Evolutionary conservation across 2,329 filamentous ascomycete genomes (phyloP).

Genomic region (Pseudophaeomoniella oleicola): DNA sequence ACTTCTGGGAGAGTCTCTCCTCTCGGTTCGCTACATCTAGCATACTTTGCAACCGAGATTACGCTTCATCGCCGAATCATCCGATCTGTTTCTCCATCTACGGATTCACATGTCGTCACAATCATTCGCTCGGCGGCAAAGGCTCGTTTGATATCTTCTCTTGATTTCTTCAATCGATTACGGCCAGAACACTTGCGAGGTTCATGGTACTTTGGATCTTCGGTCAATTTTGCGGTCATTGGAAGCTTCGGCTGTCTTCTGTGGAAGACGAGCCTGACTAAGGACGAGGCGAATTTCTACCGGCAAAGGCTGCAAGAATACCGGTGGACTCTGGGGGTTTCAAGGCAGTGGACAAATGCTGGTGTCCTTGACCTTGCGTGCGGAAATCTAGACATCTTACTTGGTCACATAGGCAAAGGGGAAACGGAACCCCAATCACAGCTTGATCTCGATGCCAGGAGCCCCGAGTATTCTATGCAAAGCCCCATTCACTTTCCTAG

Average conservation of each 20-base stretch:
- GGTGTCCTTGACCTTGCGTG: not conserved
- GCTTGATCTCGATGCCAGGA: too few species aligned
- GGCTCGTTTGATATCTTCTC: slow-evolving; percentile 82
- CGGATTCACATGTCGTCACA: slow-evolving; percentile 73
- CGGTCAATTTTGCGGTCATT: slow-evolving; percentile 75
- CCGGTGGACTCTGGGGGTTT: slow-evolving; percentile 83
- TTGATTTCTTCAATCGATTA: slow-evolving; percentile 93
- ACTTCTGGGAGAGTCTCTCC: slow-evolving; percentile 27
- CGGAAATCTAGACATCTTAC: not conserved
- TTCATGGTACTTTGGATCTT: slow-evolving; percentile 54
- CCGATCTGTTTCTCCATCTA: slow-evolving; percentile 21
- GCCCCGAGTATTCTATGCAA: too few species aligned
- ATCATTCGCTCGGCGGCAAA: slow-evolving; percentile 91
- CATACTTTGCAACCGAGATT: slow-evolving; percentile 31
- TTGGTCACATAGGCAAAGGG: too few species aligned
- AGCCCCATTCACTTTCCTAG: too few species aligned
- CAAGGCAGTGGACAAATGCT: slow-evolving; percentile 17
- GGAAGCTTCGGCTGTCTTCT: slow-evolving; percentile 59
- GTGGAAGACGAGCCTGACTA: slow-evolving; percentile 50
- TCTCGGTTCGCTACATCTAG: slow-evolving; percentile 29
- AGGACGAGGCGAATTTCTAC: slow-evolving; percentile 89
- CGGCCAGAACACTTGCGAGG: slow-evolving; percentile 73
- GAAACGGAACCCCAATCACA: too few species aligned
- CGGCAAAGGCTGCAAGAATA: slow-evolving; percentile 74
- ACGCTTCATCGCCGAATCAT: slow-evolving; percentile 29